Base-by-base conservation (phyloP, 1,284 basidiomycete genomes). In the Peniophora sp. region DNA sequence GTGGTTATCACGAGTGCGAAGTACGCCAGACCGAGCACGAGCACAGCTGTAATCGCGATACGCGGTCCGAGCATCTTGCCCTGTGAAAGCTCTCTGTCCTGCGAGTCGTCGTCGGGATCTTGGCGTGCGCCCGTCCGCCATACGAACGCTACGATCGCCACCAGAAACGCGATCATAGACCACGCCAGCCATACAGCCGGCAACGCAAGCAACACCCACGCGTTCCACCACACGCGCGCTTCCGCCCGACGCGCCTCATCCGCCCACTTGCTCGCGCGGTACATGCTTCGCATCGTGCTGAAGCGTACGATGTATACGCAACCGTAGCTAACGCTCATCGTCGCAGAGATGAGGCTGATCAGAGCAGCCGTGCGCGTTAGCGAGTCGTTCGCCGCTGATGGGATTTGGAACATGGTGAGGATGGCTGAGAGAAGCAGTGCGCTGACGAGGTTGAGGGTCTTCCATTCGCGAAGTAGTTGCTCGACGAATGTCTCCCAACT, bases 301-400 rank as follows among this genome's bases (percentile, higher is more conserved):
- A 90, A 89, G 43, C 84, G 71, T 17, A 90, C 72, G 44, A 87
- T 88, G 63, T 84, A 90, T 50, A 87, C 75, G 58, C 86, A 87
- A 0, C 88, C 88, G 63, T 82, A 90, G 2, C 75, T 78, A 35
- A 90, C 66, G 56, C 83, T 86, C 79, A 87, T 85, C 54, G 89
- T 60, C 0, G 83, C 81, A 50, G 78, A 85, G 0, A 83, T 71
- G 24, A 90, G 65, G 0, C 85, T 86, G 24, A 87, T 62, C 12
- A 89, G 66, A 0, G 85, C 82, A 1, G 79, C 69, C 2, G 81
- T 85, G 38, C 85, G 74, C 5, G 79, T 84, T 12, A 89, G 53
- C 0, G 86, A 81, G 58, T 88, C 83, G 11, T 70, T 65, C 0
- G 75, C 74, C 3, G 81, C 83, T 35, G 72, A 67, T 0, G 72